A percentile compares a stretch with the other conserved stretches of the same genome.
These are phyloP conservation scores for Aspergillus jensenii DNA, from an alignment of 2,329 filamentous ascomycete species.

Conservation along the genomic window DNA sequence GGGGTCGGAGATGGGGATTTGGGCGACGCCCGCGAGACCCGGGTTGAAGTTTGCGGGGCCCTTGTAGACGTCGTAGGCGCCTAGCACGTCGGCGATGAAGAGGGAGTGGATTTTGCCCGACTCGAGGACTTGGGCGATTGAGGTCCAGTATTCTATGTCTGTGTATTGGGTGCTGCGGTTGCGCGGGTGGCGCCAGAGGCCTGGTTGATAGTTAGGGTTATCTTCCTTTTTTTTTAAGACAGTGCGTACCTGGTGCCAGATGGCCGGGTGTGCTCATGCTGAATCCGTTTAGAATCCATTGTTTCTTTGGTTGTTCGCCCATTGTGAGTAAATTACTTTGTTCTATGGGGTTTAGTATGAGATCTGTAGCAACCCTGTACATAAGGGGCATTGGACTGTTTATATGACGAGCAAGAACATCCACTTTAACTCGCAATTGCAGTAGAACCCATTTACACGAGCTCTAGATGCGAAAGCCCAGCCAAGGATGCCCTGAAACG, in stretches of 20 bases:
- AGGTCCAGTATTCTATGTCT: slow-evolving; percentile 45
- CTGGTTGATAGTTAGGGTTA: slow-evolving; percentile 16
- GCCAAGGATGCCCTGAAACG: too few species aligned
- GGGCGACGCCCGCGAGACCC: slow-evolving; percentile 36
- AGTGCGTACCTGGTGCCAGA: slow-evolving; percentile 24
- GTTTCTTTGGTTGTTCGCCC: slow-evolving; percentile 21
- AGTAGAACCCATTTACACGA: neutral
- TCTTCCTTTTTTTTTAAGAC: neutral
- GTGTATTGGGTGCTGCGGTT: slow-evolving; percentile 36
- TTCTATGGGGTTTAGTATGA: neutral
- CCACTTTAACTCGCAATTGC: neutral
- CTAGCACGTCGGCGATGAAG: slow-evolving; percentile 49
- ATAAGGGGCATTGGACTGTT: neutral
- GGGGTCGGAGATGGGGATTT: slow-evolving; percentile 40
- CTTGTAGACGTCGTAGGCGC: slow-evolving; percentile 45
- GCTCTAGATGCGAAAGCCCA: neutral
- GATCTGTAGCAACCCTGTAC: neutral
- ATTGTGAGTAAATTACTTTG: neutral
- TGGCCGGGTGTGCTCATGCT: slow-evolving; percentile 44
- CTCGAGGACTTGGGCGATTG: slow-evolving; percentile 46
- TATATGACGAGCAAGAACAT: neutral
- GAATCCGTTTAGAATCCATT: slow-evolving; percentile 45
- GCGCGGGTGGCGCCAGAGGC: slow-evolving; percentile 31
- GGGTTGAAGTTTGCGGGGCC: slow-evolving; percentile 38
- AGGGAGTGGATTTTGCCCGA: slow-evolving; percentile 48